Base-by-base conservation (phyloP, 2,329 filamentous ascomycete species). In the Alternaria triticimaculans region DNA sequence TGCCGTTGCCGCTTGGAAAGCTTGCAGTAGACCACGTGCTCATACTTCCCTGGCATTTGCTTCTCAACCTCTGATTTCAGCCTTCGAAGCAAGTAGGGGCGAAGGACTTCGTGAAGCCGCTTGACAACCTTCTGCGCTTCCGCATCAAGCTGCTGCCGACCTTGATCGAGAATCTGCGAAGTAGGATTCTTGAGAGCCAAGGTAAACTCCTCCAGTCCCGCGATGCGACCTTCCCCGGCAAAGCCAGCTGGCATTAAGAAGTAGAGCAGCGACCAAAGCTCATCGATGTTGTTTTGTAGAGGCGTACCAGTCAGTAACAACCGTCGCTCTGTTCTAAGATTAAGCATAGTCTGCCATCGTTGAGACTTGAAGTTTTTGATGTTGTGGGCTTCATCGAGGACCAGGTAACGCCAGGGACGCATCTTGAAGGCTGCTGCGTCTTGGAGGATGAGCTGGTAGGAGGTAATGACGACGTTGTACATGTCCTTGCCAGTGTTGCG, bases 331-430 rank as follows among this genome's bases (percentile, higher is more conserved):
- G 96, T 98, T 73, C 96, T 95, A 82, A 99, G 96, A 0, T 92
- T 96, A 21, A 99, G 88, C 67, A 99, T 87, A 0, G 94, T 95
- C 79, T 98, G 96, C 94, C 96, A 99, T 67, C 95, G 87, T 79
- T 97, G 94, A 2, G 95, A 97, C 75, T 97, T 94, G 85, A 98
- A 99, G 80, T 99, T 99, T 77, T 99, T 98, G 86, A 99, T 99
- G 81, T 99, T 98, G 83, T 99, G 96, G 0, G 96, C 96, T 82
- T 99, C 96, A 72, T 99, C 96, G 2, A 99, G 87, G 67, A 99
- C 94, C 88, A 99, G 93, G 80, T 98, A 99, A 77, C 98, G 94
- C 96, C 96, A 99, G 57, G 89, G 88, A 33, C 95, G 89, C 66
- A 94, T 89, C 78, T 97, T 96, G 82, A 99, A 96, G 1, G 97